Conservation (phyloP, 495 filamentous ascomycete genomes). For the Friedmanniomyces endolithicus region DNA sequence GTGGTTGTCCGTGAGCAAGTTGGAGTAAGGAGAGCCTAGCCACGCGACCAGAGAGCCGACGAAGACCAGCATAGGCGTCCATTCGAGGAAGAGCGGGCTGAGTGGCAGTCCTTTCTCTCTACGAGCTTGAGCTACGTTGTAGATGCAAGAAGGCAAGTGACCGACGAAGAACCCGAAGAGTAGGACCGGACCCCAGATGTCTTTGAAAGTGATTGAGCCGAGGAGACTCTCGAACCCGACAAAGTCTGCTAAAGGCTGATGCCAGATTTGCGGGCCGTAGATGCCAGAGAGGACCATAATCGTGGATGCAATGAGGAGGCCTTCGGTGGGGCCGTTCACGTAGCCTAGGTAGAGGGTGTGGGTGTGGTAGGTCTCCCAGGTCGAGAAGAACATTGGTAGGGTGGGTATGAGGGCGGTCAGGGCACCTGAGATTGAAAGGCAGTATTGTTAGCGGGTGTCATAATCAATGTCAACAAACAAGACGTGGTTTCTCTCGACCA, state of each 20-base stretch:
- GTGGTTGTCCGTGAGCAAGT: constrained; percentile 64
- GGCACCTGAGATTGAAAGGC: constrained; percentile 28
- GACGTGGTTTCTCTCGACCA: too few species aligned
- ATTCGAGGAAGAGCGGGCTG: constrained; percentile 79
- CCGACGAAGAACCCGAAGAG: constrained; percentile 57
- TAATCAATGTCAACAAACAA: too few species aligned
- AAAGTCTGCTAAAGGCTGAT: constrained; percentile 52
- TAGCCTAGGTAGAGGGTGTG: constrained; percentile 95
- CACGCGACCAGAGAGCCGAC: constrained; percentile 61
- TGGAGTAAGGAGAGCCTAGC: constrained; percentile 79
- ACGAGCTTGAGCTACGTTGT: constrained; percentile 70
- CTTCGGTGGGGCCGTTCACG: constrained; percentile 92
- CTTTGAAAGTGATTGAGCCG: constrained; percentile 56
- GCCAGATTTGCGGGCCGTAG: constrained; percentile 84
- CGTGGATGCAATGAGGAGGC: constrained; percentile 71
- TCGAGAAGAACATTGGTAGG: constrained; percentile 97
- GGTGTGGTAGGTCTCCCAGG: constrained; percentile 98
- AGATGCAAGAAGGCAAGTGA: constrained; percentile 68
- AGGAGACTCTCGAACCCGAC: constrained; percentile 49
- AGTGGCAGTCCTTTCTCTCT: constrained; percentile 60
- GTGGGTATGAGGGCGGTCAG: constrained; percentile 87
- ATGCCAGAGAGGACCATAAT: constrained; percentile 78
- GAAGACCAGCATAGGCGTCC: constrained; percentile 81
- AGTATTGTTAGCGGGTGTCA: too few species aligned
- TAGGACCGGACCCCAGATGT: constrained; percentile 78